Evolutionary conservation across 2,329 filamentous ascomycete species (phyloP).

Genomic region (Alternaria viburni): DNA sequence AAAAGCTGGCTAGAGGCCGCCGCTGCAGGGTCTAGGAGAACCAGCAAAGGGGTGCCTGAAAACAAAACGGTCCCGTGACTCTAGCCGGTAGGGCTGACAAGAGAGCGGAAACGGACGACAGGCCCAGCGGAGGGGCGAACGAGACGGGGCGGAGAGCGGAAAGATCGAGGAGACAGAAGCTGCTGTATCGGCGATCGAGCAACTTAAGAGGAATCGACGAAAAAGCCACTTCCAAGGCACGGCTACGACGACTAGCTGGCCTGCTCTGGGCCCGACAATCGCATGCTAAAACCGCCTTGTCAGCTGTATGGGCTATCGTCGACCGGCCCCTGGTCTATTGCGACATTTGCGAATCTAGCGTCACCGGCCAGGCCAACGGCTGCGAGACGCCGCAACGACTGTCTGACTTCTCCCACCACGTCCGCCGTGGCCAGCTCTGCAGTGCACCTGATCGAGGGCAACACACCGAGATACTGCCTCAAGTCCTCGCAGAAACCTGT

Average conservation of each 20-base stretch:
- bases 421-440: background rate
- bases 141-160: constrained; percentile 3
- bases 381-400: background rate
- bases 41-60: background rate
- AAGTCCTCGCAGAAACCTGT: background rate
- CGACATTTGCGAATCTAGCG: constrained; percentile 12
- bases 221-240: constrained; percentile 10
- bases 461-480: background rate
- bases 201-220: constrained; percentile 12
- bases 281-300: constrained; percentile 10
- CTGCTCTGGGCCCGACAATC: constrained; percentile 9
- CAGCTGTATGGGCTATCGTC: constrained; percentile 7
- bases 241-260: constrained; percentile 4
- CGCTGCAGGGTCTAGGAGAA: constrained; percentile 8
- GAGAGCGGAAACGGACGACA: constrained; percentile 1
- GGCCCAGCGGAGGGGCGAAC: constrained; percentile 5
- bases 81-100: constrained; percentile 11
- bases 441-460: background rate
- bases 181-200: constrained; percentile 12
- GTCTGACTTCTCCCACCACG: background rate
- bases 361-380: constrained; percentile 8
- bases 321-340: constrained; percentile 12
- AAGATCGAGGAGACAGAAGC: background rate
- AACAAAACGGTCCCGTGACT: constrained; percentile 7
- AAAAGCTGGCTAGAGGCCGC: constrained; percentile 3